phyloP scores from a whole-genome alignment of 148 eudicot species.

The Cornus controversa region DNA sequence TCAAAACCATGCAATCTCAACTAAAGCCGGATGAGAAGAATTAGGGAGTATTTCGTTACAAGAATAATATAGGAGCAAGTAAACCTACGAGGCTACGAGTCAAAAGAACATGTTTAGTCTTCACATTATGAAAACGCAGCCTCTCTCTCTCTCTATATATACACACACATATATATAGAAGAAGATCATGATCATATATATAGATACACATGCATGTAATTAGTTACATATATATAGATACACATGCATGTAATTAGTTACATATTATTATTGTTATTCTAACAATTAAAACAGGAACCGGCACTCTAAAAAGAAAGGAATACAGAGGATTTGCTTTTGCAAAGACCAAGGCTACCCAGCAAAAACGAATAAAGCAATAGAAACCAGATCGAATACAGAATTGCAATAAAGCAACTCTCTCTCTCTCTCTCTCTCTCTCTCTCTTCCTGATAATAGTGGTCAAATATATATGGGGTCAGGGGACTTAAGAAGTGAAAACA shows the following conservation, averaged over 20 bases:
- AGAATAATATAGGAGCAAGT: neutral
- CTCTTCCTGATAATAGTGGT: neutral
- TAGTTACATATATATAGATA: no score
- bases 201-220: no score
- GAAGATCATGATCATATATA: no score
- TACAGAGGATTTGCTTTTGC: slow-evolving; percentile 40
- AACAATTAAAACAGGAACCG: neutral
- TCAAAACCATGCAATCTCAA: slow-evolving; percentile 24
- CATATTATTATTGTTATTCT: neutral
- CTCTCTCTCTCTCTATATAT: neutral
- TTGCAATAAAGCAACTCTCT: slow-evolving; percentile 15
- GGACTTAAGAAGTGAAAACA: neutral
- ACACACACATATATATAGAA: no score
- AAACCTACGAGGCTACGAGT: neutral
- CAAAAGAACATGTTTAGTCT: neutral
- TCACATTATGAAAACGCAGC: neutral
- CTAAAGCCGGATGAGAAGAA: slow-evolving; percentile 7
- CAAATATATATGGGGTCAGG: neutral
- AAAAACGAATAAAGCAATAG: neutral
- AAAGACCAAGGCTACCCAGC: slow-evolving; percentile 33
- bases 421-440: slow-evolving; percentile 12
- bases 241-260: neutral
- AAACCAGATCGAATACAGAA: no score
- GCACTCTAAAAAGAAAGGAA: slow-evolving; percentile 34
- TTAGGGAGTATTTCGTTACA: no score